Conservation (phyloP, 371 early-diverging fungal species). For the Haplosporangium sp. region DNA sequence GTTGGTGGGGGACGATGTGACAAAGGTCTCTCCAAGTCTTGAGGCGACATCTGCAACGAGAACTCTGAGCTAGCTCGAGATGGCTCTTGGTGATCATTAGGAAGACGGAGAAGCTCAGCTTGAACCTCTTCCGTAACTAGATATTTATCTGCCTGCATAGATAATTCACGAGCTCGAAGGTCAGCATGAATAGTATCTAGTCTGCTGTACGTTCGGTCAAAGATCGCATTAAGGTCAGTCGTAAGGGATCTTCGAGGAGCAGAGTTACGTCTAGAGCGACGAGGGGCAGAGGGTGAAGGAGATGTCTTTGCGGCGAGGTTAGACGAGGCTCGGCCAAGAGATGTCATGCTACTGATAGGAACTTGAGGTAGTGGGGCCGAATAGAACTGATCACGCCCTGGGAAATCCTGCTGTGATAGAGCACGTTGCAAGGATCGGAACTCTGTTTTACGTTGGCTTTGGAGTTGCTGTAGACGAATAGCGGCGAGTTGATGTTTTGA, state of each 20-base stretch:
- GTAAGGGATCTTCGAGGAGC: conserved; percentile 40
- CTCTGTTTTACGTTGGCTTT: conserved; percentile 17
- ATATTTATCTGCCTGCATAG: conserved; percentile 26
- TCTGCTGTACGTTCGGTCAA: conserved; percentile 17
- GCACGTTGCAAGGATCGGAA: conserved; percentile 8
- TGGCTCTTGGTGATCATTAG: conserved; percentile 33
- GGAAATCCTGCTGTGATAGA: conserved; percentile 21
- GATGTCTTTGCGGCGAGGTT: conserved; percentile 6
- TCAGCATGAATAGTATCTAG: conserved; percentile 23
- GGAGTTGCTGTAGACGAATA: conserved; percentile 27
- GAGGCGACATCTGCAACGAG: conserved; percentile 36
- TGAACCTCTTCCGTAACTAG: conserved; percentile 22
- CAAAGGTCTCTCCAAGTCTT: conserved; percentile 28
- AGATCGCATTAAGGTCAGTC: conserved; percentile 14
- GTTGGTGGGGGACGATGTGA: conserved; percentile 6
- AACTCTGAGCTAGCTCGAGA: conserved; percentile 36
- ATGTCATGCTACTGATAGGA: conserved; percentile 3
- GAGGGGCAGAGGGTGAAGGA: conserved; percentile 24
- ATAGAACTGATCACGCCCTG: not conserved
- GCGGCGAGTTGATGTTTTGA: conserved; percentile 29
- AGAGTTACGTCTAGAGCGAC: conserved; percentile 27
- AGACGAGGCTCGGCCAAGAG: conserved; percentile 6
- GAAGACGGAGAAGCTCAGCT: conserved; percentile 13
- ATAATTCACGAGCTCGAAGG: conserved; percentile 16
- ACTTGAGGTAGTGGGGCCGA: conserved; percentile 8